A percentile compares a stretch with the other conserved stretches of the same genome.
Conservation (phyloP, 2,329 filamentous ascomycete genomes). For the Colletotrichum australisinense region DNA sequence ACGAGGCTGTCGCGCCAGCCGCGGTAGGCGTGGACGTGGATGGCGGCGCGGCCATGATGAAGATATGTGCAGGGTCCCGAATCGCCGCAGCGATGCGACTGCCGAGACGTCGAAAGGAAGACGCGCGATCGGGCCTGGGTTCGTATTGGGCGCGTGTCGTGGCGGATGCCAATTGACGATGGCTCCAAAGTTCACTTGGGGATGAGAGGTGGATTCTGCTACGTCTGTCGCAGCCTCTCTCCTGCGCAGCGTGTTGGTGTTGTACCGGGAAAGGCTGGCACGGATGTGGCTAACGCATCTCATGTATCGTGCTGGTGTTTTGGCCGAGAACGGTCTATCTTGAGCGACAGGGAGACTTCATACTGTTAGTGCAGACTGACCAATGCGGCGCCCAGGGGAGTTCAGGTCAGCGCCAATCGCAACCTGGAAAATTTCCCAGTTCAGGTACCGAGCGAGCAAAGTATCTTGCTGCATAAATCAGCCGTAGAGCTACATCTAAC, state of each 20-base stretch:
- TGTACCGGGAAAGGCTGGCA: slow-evolving; percentile 29
- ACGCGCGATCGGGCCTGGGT: slow-evolving; percentile 16
- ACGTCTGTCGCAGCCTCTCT: slow-evolving; percentile 25
- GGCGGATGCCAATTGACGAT: slow-evolving; percentile 33
- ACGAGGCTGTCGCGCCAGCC: slow-evolving; percentile 44
- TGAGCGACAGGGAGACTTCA: not conserved
- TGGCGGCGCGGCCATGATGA: slow-evolving; percentile 57
- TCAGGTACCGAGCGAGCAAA: not conserved
- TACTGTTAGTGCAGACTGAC: slow-evolving; percentile 15
- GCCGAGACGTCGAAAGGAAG: not conserved
- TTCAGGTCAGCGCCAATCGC: not conserved
- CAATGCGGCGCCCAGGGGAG: slow-evolving; percentile 10
- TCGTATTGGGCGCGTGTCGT: slow-evolving; percentile 31
- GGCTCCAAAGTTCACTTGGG: slow-evolving; percentile 24
- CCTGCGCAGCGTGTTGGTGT: slow-evolving; percentile 33
- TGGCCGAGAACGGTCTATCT: not conserved
- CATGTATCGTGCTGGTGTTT: not conserved
- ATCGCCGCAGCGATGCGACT: slow-evolving; percentile 52
- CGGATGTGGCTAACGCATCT: slow-evolving; percentile 21
- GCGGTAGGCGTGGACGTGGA: slow-evolving; percentile 45
- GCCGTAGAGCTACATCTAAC: not conserved
- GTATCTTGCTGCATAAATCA: not conserved
- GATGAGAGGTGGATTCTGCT: slow-evolving; percentile 34
- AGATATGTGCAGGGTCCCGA: slow-evolving; percentile 44
- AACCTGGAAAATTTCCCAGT: slow-evolving; percentile 10